These are phyloP conservation scores for Mycena olivaceomarginata DNA, from an alignment of 768 basidiomycete genomes.

Conservation along the genomic window DNA sequence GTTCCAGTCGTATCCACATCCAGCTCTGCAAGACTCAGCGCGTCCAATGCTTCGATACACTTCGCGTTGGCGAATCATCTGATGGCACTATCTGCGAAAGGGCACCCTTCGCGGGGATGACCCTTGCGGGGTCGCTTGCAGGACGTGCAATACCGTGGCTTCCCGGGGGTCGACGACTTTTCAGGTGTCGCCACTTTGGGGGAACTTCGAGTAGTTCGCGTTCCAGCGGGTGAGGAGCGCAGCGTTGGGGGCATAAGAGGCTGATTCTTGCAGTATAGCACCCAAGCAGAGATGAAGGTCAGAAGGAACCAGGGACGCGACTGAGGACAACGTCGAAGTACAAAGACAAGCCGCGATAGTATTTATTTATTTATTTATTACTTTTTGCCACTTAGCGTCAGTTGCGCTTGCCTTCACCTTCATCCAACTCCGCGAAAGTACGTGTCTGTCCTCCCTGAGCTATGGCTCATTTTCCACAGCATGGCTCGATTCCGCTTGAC, in stretches of 20 bases:
- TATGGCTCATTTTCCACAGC: neutral
- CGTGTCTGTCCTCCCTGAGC: neutral
- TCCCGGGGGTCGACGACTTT: slow-evolving; percentile 22
- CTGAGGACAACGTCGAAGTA: neutral
- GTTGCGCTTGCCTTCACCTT: no score
- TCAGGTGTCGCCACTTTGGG: slow-evolving; percentile 31
- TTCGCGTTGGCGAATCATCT: slow-evolving; percentile 34
- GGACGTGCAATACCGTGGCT: slow-evolving; percentile 37
- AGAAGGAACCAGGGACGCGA: neutral
- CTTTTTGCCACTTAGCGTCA: no score
- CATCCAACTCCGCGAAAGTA: neutral
- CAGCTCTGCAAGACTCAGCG: slow-evolving; percentile 34
- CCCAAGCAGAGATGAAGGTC: neutral
- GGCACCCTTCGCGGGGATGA: slow-evolving; percentile 42
- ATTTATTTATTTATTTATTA: no score
- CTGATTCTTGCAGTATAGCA: neutral
- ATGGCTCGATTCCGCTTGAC: neutral
- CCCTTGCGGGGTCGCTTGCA: slow-evolving; percentile 45
- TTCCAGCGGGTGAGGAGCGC: slow-evolving; percentile 37
- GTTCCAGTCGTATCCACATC: slow-evolving; percentile 3
- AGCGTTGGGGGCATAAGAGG: slow-evolving; percentile 35
- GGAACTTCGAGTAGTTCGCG: slow-evolving; percentile 42
- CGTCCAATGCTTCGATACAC: slow-evolving; percentile 32
- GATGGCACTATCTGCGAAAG: slow-evolving; percentile 29
- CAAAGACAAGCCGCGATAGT: no score